Conservation (phyloP, 345 rosid genomes). For the Abelmoschus esculentus region DNA sequence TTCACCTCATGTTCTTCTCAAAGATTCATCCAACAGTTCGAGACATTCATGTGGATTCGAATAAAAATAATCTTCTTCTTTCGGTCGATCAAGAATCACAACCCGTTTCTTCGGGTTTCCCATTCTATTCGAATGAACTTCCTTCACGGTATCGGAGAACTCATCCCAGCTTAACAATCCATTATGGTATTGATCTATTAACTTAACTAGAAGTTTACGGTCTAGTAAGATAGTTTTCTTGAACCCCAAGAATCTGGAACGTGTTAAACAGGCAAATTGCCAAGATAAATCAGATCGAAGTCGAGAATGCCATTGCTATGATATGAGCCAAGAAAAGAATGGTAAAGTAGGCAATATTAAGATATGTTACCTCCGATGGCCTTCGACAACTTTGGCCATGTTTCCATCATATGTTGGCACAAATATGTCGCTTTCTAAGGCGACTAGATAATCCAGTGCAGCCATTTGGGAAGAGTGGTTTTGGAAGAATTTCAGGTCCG, state of each 20-base stretch:
- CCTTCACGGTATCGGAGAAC: constrained; percentile 62
- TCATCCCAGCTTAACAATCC: constrained; percentile 76
- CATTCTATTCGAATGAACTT: constrained; percentile 12
- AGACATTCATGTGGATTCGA: constrained; percentile 31
- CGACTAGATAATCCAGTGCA: constrained; percentile 69
- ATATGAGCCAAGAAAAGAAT: not conserved
- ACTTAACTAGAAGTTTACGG: constrained; percentile 56
- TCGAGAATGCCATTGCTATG: not conserved
- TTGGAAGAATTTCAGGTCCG: constrained; percentile 55
- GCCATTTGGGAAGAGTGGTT: constrained; percentile 96
- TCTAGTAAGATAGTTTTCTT: constrained; percentile 72
- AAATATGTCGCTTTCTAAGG: not conserved
- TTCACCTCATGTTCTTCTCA: not conserved
- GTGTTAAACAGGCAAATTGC: not conserved
- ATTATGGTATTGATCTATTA: constrained; percentile 56
- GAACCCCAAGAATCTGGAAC: constrained; percentile 46
- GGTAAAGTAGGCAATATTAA: not conserved
- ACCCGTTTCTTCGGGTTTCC: not conserved
- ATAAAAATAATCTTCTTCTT: constrained; percentile 48
- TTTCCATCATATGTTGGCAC: not conserved
- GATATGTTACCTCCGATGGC: not conserved
- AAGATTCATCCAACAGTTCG: not conserved
- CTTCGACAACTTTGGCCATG: not conserved
- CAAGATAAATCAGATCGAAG: not conserved
- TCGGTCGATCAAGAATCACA: not conserved